Base-by-base conservation (phyloP, 1,284 basidiomycete species). In the Ganoderma sinense region DNA sequence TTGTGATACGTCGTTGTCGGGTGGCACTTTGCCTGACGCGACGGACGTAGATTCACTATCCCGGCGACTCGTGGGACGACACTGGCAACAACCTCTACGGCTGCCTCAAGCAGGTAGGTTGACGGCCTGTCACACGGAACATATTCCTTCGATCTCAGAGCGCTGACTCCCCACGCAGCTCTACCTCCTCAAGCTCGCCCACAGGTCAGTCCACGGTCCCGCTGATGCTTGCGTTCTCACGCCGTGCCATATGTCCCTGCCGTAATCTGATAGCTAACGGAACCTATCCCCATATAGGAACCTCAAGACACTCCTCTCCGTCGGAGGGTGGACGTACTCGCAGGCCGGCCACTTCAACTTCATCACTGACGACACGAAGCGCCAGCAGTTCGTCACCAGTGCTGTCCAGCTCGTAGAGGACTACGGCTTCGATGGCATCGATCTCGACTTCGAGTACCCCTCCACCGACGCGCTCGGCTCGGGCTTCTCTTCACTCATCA, bases 361-460 rank as follows among this genome's bases (percentile, higher is more conserved):
- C 78, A 85, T 91, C 75, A 86, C 87, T 55, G 78, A 84, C 68
- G 61, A 89, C 55, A 74, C 79, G 20, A 85, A 86, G 77, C 89
- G 94, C 18, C 82, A 85, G 13, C 89, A 82, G 6, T 98, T 98
- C 76, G 93, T 96, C 55, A 79, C 81, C 48, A 88, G 85, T 61
- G 91, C 93, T 0, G 88, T 97, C 45, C 84, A 87, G 67, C 78
- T 97, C 10, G 86, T 97, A 45, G 91, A 96, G 77, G 91, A 97
- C 79, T 94, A 95, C 70, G 96, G 95, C 0, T 88, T 98, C 51
- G 96, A 97, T 74, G 96, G 96, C 62, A 87, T 93, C 73, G 92
- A 94, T 71, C 78, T 94, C 60, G 91, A 94, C 78, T 93, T 88
- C 80, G 89, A 91, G 80, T 92, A 88, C 73, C 88, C 90, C 1